phyloP scores from a whole-genome alignment of 2,329 filamentous ascomycete species.

The Pseudogymnoascus sp. region DNA sequence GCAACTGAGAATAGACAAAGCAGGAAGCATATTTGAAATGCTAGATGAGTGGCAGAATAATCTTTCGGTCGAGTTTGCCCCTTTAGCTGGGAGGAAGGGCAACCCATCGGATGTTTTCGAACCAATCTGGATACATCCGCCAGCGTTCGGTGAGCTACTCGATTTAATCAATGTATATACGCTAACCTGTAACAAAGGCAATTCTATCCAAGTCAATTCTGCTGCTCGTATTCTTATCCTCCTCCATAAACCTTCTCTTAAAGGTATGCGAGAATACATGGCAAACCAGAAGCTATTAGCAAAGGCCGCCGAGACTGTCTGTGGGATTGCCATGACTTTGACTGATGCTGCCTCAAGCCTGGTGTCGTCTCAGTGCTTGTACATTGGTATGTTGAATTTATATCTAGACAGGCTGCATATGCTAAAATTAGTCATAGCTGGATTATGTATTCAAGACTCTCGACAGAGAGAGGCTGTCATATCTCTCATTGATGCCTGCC shows the following conservation, averaged over 20 bases:
- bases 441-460: conserved; percentile 35
- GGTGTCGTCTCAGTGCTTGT: conserved; percentile 38
- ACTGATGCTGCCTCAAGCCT: conserved; percentile 36
- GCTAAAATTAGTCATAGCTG: conserved; percentile 25
- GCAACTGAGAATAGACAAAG: conserved; percentile 37
- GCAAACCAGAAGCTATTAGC: conserved; percentile 37
- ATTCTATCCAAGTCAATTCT: conserved; percentile 43
- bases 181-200: neutral
- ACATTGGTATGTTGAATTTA: conserved; percentile 22
- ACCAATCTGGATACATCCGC: conserved; percentile 46
- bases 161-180: conserved; percentile 22
- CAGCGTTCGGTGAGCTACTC: conserved; percentile 31
- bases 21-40: conserved; percentile 39
- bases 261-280: conserved; percentile 42
- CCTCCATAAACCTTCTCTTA: conserved; percentile 44
- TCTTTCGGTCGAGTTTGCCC: conserved; percentile 31
- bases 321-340: conserved; percentile 41
- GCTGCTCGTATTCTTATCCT: conserved; percentile 47
- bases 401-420: neutral
- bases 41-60: conserved; percentile 41
- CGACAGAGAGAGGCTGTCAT: conserved; percentile 32
- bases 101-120: conserved; percentile 31
- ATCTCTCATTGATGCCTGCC: conserved; percentile 32
- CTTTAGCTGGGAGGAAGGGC: conserved; percentile 30
- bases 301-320: conserved; percentile 42